A percentile compares a stretch with the other conserved stretches of the same genome.
phyloP scores from a whole-genome alignment of 441 rosid species.

The Corymbia calophylla region DNA sequence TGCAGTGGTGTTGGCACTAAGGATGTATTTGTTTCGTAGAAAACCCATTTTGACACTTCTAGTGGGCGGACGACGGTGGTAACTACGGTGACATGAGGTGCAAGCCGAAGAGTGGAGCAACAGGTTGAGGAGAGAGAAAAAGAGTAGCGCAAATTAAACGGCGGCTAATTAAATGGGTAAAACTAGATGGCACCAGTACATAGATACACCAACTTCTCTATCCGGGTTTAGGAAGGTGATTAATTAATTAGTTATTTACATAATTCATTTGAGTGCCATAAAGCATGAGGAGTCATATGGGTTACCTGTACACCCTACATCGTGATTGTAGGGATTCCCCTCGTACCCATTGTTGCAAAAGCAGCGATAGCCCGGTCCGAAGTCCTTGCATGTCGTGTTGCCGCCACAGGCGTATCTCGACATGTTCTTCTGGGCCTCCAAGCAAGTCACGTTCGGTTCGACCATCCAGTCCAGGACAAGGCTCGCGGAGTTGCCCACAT shows the following conservation, averaged over 20 bases:
- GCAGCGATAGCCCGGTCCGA: not conserved
- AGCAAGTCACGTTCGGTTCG: accelerated
- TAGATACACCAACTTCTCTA: not conserved
- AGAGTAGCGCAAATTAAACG: not conserved
- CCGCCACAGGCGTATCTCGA: too few species aligned
- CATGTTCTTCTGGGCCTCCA: accelerated
- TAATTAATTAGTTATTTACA: too few species aligned
- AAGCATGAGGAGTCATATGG: not conserved
- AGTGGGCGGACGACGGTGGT: not conserved
- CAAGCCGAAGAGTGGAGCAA: not conserved
- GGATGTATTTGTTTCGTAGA: too few species aligned
- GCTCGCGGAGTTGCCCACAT: accelerated
- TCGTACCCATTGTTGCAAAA: accelerated
- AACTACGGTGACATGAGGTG: not conserved
- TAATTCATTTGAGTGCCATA: not conserved
- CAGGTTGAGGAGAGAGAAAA: too few species aligned
- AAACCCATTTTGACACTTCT: too few species aligned
- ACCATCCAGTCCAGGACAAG: too few species aligned
- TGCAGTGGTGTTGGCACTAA: too few species aligned
- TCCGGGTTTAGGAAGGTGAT: too few species aligned
- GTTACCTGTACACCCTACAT: not conserved
- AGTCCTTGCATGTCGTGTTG: too few species aligned
- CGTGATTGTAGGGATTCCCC: not conserved
- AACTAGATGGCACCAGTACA: not conserved
- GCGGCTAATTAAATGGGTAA: not conserved